Evolutionary conservation across 2,329 filamentous ascomycete species (phyloP).

Genomic region (Xylariaceae sp.): DNA sequence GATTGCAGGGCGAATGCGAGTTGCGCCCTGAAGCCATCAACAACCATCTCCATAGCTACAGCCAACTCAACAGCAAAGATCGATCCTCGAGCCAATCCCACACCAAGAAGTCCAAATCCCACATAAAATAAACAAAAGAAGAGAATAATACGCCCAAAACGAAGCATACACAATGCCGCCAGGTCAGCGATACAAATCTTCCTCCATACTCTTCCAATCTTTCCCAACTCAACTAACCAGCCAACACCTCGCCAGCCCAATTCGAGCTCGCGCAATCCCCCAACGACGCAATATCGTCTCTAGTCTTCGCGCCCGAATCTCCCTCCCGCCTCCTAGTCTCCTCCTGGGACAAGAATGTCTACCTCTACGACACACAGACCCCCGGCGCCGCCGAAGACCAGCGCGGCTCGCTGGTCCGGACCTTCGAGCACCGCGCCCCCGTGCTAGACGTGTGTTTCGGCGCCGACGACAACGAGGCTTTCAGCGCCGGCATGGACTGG

Average conservation of each 20-base stretch:
- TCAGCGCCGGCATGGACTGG: constrained; percentile 81
- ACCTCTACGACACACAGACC: constrained; percentile 74
- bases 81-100: neutral
- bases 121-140: neutral
- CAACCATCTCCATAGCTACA: neutral
- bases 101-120: neutral
- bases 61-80: neutral
- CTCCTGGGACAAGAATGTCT: constrained; percentile 90
- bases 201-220: neutral
- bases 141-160: neutral
- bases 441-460: constrained; percentile 92
- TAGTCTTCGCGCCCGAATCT: constrained; percentile 79
- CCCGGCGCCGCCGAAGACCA: constrained; percentile 36
- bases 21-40: neutral
- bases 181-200: constrained; percentile 18
- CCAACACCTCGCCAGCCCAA: constrained; percentile 63
- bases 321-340: constrained; percentile 77
- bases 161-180: constrained; percentile 25
- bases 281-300: constrained; percentile 77
- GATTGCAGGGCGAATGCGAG: constrained; percentile 8
- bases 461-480: constrained; percentile 74
- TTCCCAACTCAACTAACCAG: neutral
- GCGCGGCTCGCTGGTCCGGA: constrained; percentile 60
- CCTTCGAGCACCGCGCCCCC: constrained; percentile 76
- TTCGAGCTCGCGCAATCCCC: constrained; percentile 81